Base-by-base conservation (phyloP, 768 basidiomycete genomes). In the Termitomyces sp. region DNA sequence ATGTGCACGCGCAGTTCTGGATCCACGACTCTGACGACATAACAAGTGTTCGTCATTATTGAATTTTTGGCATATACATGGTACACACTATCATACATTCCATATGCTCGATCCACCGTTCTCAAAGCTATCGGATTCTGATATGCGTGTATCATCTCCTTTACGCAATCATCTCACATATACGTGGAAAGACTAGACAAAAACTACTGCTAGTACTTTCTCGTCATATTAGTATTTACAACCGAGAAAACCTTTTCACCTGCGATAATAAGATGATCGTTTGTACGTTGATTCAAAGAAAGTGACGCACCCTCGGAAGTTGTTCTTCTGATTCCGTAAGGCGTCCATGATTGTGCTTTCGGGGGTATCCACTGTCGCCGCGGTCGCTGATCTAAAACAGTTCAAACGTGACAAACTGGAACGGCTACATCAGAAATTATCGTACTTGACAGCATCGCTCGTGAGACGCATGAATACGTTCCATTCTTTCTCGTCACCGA, bases 401-500 rank as follows among this genome's bases (percentile, higher is more conserved):
- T 35, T 24, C 20, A 14, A 28, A n/a, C 20, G 47, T 6, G 16
- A 35, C 30, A 40, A 18, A 53, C 52, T 38, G 14, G n/a, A 14
- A 33, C 30, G 7, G 57, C 6, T 32, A 24, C 47, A 45, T 1
- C 38, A 32, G 13, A 43, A 44, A 3, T 35, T 7, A 32, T 76
- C 85, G 59, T 63, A 92, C 92, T 76, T 76, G 35, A 94, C 82
- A 5, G 83, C 77, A 5, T 78, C 75, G 60, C 75, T 83, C 5
- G 78, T 72, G 11, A 94, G 72, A 18, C 94, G 82, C 92, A 97
- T 94, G 71, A 98, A 98, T 8, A 93, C 86, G 71, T 98, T 98
- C 91, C 92, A 95, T 61, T 84, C 76, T 74, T 94, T 94, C 76
- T 98, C 96, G 63, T 98, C 90, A 0, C 82, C 90, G 51, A 98